Evolutionary conservation across 129 eudicot genomes (phyloP).

Genomic region (Cynara cardunculus): DNA sequence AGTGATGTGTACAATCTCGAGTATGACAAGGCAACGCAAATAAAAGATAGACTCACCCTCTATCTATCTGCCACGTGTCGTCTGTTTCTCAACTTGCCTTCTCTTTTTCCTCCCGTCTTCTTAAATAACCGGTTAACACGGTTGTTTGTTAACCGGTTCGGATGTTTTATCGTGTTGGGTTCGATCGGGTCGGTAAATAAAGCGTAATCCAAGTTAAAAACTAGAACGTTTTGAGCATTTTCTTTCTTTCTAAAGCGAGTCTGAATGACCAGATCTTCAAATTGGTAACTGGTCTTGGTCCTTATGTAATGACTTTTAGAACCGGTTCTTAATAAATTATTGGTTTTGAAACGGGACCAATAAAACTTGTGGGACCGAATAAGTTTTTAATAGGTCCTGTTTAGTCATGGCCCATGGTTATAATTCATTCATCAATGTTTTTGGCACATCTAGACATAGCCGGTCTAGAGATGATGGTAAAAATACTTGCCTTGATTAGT

Average conservation of each 20-base stretch:
- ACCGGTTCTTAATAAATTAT: background rate
- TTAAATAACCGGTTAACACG: too few species aligned
- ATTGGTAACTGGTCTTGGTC: background rate
- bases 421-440: background rate
- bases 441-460: background rate
- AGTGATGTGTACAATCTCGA: constrained; percentile 34
- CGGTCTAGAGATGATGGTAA: background rate
- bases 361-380: background rate
- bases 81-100: constrained; percentile 2
- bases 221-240: background rate
- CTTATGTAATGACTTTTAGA: background rate
- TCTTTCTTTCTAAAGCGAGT: background rate
- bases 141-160: background rate
- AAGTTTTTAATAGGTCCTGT: background rate
- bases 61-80: constrained; percentile 33
- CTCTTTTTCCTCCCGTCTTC: too few species aligned
- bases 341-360: background rate
- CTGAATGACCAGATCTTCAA: background rate
- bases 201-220: too few species aligned
- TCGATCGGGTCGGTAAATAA: too few species aligned
- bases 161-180: background rate
- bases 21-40: constrained; percentile 25
- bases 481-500: background rate
- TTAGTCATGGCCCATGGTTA: background rate
- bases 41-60: constrained; percentile 17